Evolutionary conservation across 768 basidiomycete species (phyloP), one percentile per base, ranked within the genome.

Genomic region (Agaricus bisporus): DNA sequence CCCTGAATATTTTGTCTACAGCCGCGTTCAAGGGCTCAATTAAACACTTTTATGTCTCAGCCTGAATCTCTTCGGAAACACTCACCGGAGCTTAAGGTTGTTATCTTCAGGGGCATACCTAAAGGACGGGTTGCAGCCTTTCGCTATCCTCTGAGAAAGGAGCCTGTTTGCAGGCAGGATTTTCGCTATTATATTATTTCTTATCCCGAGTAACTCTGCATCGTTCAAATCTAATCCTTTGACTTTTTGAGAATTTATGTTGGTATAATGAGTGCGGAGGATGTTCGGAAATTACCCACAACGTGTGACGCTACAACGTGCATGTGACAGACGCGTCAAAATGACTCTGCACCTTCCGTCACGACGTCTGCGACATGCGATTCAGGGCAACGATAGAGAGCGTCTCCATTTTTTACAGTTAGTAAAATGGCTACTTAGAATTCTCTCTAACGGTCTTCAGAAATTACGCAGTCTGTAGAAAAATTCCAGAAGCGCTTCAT

Each of bases 401-500:
- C 49, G 67, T 71, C 5, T 59, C 64, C 18, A 64, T 64, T 9
- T 71, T 71, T 51, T 68, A 66, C 58, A 66, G 70, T 71, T 47
- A 64, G 68, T 64, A 56, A 29, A 17, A 35, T 47, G 20, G 45
- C 46, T n/a, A 26, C 26, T 36, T 11, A 47, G 9, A 7, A 18
- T 36, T 29, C 14, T 3, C n/a, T 20, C 38, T 56, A 3, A 47
- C 29, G 2, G 9, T 26, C 10, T 26, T 10, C 61, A 93, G 91
- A 81, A 41, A 82, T 92, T 41, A 81, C 90, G 7, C 90, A 92
- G 68, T 78, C 88, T 0, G 74, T 93, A 18, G 90, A 91, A 63
- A 91, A 88, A 60, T 70, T 92, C 17, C 86, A 92, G 67, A 91
- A 90, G 68, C 83, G 76, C 74, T 91, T 88, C 59, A 83, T 90